A percentile compares a stretch with the other conserved stretches of the same genome.
phyloP scores from a whole-genome alignment of 352 stramenopile species.

The Phytophthora crassamura region DNA sequence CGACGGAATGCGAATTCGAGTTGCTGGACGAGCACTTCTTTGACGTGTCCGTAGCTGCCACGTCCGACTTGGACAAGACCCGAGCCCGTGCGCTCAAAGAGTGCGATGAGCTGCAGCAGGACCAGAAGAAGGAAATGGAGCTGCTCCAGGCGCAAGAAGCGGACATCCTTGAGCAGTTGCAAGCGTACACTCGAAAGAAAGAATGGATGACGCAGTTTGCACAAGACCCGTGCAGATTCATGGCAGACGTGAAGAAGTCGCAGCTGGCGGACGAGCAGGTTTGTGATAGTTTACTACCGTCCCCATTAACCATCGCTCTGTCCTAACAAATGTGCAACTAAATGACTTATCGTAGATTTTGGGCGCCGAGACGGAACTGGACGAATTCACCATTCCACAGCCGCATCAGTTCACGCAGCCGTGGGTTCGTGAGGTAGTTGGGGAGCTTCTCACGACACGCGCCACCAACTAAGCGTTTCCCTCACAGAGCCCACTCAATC shows the following conservation, averaged over 20 bases:
- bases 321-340: neutral
- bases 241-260: conserved; percentile 62
- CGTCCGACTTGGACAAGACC: conserved; percentile 54
- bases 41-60: conserved; percentile 62
- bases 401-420: conserved; percentile 73
- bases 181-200: conserved; percentile 55
- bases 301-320: neutral
- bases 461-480: conserved; percentile 15
- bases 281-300: conserved; percentile 7
- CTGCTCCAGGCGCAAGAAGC: conserved; percentile 67
- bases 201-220: conserved; percentile 81
- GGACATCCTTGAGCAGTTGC: conserved; percentile 59
- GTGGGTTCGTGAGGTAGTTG: conserved; percentile 63
- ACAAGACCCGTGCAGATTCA: conserved; percentile 68
- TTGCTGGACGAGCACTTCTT: conserved; percentile 64
- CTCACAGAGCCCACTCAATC: neutral
- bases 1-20: conserved; percentile 32
- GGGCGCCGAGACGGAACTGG: conserved; percentile 58
- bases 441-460: conserved; percentile 36
- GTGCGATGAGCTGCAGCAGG: conserved; percentile 69
- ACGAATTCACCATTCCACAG: conserved; percentile 66
- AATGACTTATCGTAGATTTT: conserved; percentile 1
- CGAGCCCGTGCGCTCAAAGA: conserved; percentile 48
- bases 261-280: conserved; percentile 70
- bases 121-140: conserved; percentile 68